phyloP scores from a whole-genome alignment of 805 yeast species.

The Starmerella sirachaensis region DNA sequence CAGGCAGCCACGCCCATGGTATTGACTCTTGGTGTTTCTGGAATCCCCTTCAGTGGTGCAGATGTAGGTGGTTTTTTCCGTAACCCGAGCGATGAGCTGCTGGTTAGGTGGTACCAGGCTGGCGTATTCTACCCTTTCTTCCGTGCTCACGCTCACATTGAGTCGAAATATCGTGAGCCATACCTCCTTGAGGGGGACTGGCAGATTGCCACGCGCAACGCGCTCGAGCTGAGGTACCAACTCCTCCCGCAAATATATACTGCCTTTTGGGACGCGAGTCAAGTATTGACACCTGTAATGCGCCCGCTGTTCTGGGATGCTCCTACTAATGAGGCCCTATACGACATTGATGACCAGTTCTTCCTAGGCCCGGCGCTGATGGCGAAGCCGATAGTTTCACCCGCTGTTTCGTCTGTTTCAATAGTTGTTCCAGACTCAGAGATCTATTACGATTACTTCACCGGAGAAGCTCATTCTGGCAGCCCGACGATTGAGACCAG shows the following conservation, averaged over 20 bases:
- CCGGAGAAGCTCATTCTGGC: slow-evolving; percentile 12
- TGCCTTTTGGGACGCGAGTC: slow-evolving; percentile 52
- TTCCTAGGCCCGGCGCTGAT: slow-evolving; percentile 56
- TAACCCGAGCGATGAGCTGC: slow-evolving; percentile 67
- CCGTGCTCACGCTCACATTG: slow-evolving; percentile 94
- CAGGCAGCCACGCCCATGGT: slow-evolving; percentile 76
- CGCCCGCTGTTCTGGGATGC: slow-evolving; percentile 26
- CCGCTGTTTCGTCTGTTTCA: slow-evolving; percentile 33
- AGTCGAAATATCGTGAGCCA: slow-evolving; percentile 85
- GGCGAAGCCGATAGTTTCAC: slow-evolving; percentile 67
- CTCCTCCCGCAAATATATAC: slow-evolving; percentile 74
- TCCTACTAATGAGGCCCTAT: slow-evolving; percentile 33
- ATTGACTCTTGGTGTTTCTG: slow-evolving; percentile 65
- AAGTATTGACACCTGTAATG: slow-evolving; percentile 56
- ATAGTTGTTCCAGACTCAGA: slow-evolving; percentile 41
- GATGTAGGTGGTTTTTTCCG: slow-evolving; percentile 97
- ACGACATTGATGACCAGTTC: slow-evolving; percentile 69
- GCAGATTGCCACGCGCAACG: slow-evolving; percentile 30
- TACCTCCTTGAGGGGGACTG: slow-evolving; percentile 40
- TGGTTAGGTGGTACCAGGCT: slow-evolving; percentile 89
- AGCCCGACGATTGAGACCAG: slow-evolving; percentile 20
- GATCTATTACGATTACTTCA: slow-evolving; percentile 28
- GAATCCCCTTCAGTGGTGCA: slow-evolving; percentile 88
- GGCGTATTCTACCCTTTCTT: slow-evolving; percentile 96
- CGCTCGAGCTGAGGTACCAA: slow-evolving; percentile 60